These are phyloP conservation scores for Lenzites betulinus DNA, from an alignment of 768 basidiomycete genomes.

Conservation along the genomic window DNA sequence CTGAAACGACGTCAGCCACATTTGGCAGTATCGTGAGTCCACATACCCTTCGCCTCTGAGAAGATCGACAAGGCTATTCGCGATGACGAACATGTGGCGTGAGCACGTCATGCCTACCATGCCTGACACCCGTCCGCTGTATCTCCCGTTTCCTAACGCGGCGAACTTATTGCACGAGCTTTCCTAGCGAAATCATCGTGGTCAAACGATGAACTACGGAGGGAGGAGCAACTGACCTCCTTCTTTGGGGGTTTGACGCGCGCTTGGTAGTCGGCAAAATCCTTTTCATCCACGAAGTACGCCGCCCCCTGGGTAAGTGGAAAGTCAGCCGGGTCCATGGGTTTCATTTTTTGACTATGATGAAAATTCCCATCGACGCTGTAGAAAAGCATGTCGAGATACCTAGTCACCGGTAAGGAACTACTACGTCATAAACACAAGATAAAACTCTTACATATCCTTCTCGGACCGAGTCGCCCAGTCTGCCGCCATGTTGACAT, in stretches of 20 bases:
- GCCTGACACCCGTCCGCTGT: slow-evolving; percentile 13
- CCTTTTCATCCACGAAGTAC: slow-evolving; percentile 18
- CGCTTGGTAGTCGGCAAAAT: slow-evolving; percentile 2
- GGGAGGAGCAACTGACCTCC: slow-evolving; percentile 13
- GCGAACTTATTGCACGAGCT: slow-evolving; percentile 20
- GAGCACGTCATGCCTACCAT: slow-evolving; percentile 19
- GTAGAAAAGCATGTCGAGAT: slow-evolving; percentile 13
- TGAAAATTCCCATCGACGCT: slow-evolving; percentile 21
- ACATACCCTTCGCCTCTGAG: slow-evolving; percentile 26
- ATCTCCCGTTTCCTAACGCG: slow-evolving; percentile 12
- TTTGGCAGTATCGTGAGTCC: not conserved
- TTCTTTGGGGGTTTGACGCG: not conserved
- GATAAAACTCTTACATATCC: not conserved
- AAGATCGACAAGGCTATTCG: slow-evolving; percentile 21
- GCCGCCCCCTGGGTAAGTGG: slow-evolving; percentile 15
- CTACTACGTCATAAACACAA: too few species aligned
- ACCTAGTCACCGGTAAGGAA: too few species aligned
- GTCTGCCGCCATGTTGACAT: slow-evolving; percentile 19
- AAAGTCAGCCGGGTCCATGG: slow-evolving; percentile 10
- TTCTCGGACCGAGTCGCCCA: slow-evolving; percentile 9
- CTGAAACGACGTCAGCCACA: not conserved
- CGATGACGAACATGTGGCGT: slow-evolving; percentile 20
- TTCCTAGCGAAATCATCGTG: too few species aligned
- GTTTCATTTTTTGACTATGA: slow-evolving; percentile 16
- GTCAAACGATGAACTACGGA: not conserved